Conservation (phyloP, 225 moss, liverwort and hornwort genomes). For the Rhytidiadelphus loreus region DNA sequence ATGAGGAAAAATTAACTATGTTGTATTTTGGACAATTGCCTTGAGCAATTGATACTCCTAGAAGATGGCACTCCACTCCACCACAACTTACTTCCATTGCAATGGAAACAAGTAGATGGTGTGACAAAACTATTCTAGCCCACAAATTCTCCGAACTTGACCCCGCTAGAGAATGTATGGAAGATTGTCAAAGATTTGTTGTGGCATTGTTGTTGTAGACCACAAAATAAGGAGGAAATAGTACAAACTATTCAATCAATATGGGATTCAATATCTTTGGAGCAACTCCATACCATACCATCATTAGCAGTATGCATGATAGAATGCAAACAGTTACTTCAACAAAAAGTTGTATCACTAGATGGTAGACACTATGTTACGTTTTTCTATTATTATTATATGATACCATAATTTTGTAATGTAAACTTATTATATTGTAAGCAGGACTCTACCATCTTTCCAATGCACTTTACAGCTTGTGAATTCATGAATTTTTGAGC, state of each 20-base stretch:
- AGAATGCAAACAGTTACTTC: not conserved
- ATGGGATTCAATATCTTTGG: not conserved
- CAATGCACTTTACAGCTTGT: not conserved
- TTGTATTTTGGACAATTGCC: not conserved
- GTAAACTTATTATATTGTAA: not conserved
- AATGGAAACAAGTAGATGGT: not conserved
- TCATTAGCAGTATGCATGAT: not conserved
- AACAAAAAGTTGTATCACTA: not conserved
- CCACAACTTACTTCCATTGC: not conserved
- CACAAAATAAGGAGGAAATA: not conserved
- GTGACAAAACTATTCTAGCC: not conserved
- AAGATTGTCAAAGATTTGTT: not conserved
- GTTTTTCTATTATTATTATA: not conserved
- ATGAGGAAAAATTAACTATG: rapidly evolving
- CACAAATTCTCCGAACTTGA: not conserved
- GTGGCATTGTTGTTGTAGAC: rapidly evolving
- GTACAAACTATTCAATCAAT: not conserved
- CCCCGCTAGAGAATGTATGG: rapidly evolving
- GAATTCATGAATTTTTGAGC: not conserved
- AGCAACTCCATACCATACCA: not conserved
- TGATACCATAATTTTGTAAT: not conserved
- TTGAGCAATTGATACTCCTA: rapidly evolving
- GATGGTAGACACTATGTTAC: not conserved
- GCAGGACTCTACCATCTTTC: not conserved
- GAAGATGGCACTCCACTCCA: not conserved